Percentiles rank a stretch among this genome's conserved stretches.
phyloP scores from a whole-genome alignment of 176 grass and related monocot genomes.

The Oryza brachyantha region DNA sequence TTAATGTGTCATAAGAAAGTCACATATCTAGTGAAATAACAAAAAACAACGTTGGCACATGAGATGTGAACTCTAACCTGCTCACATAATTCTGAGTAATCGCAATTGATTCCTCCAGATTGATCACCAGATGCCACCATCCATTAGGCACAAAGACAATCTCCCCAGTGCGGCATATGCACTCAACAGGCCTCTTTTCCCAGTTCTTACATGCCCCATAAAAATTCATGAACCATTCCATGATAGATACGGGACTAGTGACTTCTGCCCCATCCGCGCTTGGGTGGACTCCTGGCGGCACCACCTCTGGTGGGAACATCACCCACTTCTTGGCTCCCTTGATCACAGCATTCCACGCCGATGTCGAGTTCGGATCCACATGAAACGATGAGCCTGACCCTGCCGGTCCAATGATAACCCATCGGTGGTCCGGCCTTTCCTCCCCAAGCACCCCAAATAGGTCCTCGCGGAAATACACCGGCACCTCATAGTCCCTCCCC shows the following conservation, averaged over 20 bases:
- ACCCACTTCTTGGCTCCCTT: slow-evolving; percentile 90
- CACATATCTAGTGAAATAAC: background rate
- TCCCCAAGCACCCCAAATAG: slow-evolving; percentile 74
- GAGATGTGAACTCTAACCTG: slow-evolving; percentile 45
- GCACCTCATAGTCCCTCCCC: slow-evolving; percentile 71
- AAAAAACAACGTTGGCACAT: background rate
- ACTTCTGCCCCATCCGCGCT: slow-evolving; percentile 81
- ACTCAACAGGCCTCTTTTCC: slow-evolving; percentile 83
- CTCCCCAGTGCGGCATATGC: slow-evolving; percentile 65
- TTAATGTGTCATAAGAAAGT: background rate
- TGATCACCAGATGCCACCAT: slow-evolving; percentile 99
- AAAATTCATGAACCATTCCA: slow-evolving; percentile 99
- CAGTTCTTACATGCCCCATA: slow-evolving; percentile 64
- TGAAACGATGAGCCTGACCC: slow-evolving; percentile 92
- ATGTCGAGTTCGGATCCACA: slow-evolving; percentile 89
- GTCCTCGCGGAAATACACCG: slow-evolving; percentile 76
- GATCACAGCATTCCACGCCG: slow-evolving; percentile 91
- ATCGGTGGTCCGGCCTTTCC: slow-evolving; percentile 78
- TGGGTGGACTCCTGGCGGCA: slow-evolving; percentile 75
- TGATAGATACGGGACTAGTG: slow-evolving; percentile 87
- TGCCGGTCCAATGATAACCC: slow-evolving; percentile 84
- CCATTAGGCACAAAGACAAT: slow-evolving; percentile 92
- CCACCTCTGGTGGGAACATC: slow-evolving; percentile 80
- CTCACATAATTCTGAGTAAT: slow-evolving; percentile 96
- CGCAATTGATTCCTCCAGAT: slow-evolving; percentile 92